Conservation (phyloP, 805 yeast species). For the Suhomyces kilbournensis region DNA sequence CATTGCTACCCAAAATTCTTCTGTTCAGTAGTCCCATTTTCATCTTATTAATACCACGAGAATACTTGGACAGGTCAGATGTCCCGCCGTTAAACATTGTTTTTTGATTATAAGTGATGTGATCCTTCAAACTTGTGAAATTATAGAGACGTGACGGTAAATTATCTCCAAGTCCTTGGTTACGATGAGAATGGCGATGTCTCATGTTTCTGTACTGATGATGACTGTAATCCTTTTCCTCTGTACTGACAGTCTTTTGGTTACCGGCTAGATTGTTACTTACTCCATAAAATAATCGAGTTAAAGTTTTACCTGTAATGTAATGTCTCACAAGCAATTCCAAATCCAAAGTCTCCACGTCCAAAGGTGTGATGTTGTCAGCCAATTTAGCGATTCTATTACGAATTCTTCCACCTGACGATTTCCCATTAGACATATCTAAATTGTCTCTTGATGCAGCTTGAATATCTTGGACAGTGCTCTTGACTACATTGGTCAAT, state of each 20-base stretch:
- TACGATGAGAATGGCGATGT: slow-evolving; percentile 5
- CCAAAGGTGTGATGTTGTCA: slow-evolving; percentile 33
- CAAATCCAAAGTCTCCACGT: slow-evolving; percentile 41
- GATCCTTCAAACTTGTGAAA: slow-evolving; percentile 36
- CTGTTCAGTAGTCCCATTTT: slow-evolving; percentile 31
- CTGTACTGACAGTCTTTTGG: background rate
- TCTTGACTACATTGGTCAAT: slow-evolving; percentile 64
- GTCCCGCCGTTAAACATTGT: slow-evolving; percentile 9
- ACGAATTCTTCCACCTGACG: slow-evolving; percentile 29
- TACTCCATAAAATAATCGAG: slow-evolving; percentile 31
- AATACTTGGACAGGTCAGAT: slow-evolving; percentile 22
- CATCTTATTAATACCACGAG: slow-evolving; percentile 36
- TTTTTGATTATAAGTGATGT: slow-evolving; percentile 18
- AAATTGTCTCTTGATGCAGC: slow-evolving; percentile 8
- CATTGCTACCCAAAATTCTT: slow-evolving; percentile 3
- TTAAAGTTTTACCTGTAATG: slow-evolving; percentile 32
- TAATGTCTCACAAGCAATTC: slow-evolving; percentile 30
- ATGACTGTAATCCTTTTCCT: slow-evolving; percentile 2
- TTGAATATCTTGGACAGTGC: slow-evolving; percentile 63
- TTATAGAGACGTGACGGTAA: slow-evolving; percentile 14
- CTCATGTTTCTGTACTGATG: background rate
- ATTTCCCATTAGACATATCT: slow-evolving; percentile 9
- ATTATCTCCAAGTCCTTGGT: slow-evolving; percentile 2
- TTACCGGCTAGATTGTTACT: background rate
- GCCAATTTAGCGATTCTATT: slow-evolving; percentile 34